Evolutionary conservation across 2,329 filamentous ascomycete genomes (phyloP).

Genomic region (Rosellinia necatrix): DNA sequence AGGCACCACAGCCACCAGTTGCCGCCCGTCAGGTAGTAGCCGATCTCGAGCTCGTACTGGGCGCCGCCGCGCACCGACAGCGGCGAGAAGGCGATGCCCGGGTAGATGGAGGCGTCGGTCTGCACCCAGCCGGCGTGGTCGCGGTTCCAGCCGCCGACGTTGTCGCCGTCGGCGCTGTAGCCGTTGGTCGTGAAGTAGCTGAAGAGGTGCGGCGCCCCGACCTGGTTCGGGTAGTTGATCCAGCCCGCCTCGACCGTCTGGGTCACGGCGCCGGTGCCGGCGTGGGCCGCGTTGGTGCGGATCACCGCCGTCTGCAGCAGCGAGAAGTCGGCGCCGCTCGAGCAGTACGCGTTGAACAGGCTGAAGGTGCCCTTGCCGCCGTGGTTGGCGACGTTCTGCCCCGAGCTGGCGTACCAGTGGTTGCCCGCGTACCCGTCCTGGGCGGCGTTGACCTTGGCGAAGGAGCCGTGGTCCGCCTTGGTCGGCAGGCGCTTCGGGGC

Average conservation of each 20-base stretch:
- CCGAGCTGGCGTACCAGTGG: conserved; percentile 28
- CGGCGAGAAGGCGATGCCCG: conserved; percentile 22
- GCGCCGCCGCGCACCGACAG: conserved; percentile 16
- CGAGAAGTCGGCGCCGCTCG: conserved; percentile 23
- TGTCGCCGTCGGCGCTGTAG: conserved; percentile 19
- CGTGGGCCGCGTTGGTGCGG: conserved; percentile 13
- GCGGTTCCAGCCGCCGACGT: conserved; percentile 28
- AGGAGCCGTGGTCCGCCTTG: not conserved
- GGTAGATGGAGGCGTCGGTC: conserved; percentile 17
- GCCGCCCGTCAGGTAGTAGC: conserved; percentile 21
- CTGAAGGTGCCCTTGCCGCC: conserved; percentile 28
- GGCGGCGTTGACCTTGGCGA: conserved; percentile 4
- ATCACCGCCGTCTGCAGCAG: conserved; percentile 27
- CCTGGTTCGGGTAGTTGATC: conserved; percentile 27
- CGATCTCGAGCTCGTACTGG: conserved; percentile 29
- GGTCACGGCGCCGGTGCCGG: not conserved
- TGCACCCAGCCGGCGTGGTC: conserved; percentile 25
- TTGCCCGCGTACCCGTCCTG: conserved; percentile 3
- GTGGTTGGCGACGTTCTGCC: conserved; percentile 19
- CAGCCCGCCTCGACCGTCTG: conserved; percentile 28
- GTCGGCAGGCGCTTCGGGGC: conserved; percentile 20
- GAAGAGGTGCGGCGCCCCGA: conserved; percentile 24
- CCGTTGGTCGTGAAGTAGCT: conserved; percentile 28
- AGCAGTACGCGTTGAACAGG: conserved; percentile 21
- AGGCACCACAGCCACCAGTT: conserved; percentile 29